A percentile compares a stretch with the other conserved stretches of the same genome.
Conservation (phyloP, 768 basidiomycete genomes). For the Mycena floridula region DNA sequence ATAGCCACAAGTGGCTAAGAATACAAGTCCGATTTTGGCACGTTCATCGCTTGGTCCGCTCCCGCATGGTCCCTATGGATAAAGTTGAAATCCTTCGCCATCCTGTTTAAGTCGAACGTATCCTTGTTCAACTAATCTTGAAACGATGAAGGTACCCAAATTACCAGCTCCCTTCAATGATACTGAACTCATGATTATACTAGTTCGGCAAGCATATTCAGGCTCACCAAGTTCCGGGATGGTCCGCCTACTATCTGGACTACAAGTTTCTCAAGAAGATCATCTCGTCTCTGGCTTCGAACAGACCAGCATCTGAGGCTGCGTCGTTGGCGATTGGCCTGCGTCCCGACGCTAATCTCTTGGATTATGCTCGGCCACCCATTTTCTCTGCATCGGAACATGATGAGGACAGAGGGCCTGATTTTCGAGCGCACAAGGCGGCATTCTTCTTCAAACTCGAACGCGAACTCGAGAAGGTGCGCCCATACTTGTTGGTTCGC, state of each 20-base stretch:
- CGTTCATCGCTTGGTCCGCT: too few species aligned
- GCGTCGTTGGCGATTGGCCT: constrained; percentile 80
- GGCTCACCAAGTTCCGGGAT: constrained; percentile 93
- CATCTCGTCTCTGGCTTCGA: constrained; percentile 88
- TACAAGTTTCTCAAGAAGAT: constrained; percentile 99
- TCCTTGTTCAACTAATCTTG: too few species aligned
- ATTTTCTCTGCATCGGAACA: constrained; percentile 56
- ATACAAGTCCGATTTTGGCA: too few species aligned
- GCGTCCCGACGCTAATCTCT: constrained; percentile 54
- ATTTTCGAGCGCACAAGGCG: constrained; percentile 92
- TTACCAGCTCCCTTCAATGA: not conserved
- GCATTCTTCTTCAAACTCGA: constrained; percentile 99
- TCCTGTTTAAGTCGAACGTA: too few species aligned
- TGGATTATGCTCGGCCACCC: constrained; percentile 36
- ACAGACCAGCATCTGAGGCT: constrained; percentile 86
- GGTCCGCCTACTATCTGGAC: constrained; percentile 93
- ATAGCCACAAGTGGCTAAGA: too few species aligned
- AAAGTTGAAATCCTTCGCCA: too few species aligned
- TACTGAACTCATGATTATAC: constrained; percentile 18
- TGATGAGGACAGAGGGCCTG: constrained; percentile 70
- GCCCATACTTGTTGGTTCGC: constrained; percentile 16
- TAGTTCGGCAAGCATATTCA: constrained; percentile 99
- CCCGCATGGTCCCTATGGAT: too few species aligned
- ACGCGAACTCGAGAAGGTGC: constrained; percentile 96
- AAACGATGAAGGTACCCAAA: constrained; percentile 7